These are phyloP conservation scores for Hippophae tibetana DNA, from an alignment of 306 rosid species.

Conservation along the genomic window DNA sequence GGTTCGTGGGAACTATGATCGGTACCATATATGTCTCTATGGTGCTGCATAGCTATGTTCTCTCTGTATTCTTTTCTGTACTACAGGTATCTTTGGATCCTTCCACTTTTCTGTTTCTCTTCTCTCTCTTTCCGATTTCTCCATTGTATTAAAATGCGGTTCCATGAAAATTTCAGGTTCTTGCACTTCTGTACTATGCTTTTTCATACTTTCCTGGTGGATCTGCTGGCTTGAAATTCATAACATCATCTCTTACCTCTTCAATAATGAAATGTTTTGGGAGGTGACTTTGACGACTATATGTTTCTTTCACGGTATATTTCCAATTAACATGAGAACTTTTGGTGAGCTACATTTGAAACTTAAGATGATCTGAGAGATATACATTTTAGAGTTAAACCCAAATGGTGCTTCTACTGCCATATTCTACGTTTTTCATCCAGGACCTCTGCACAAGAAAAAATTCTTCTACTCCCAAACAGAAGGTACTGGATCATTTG, in stretches of 20 bases:
- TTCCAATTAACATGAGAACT: constrained; percentile 26
- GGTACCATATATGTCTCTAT: constrained; percentile 90
- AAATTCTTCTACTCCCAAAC: no score
- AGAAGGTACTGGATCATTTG: no score
- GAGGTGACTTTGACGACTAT: constrained; percentile 44
- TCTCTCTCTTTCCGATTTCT: neutral
- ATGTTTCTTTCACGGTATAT: constrained; percentile 35
- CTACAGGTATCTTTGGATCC: constrained; percentile 55
- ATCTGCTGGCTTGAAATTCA: constrained; percentile 74
- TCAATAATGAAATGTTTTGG: constrained; percentile 66
- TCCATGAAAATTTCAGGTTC: constrained; percentile 47
- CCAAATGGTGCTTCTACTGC: neutral
- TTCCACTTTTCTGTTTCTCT: constrained; percentile 7
- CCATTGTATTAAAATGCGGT: constrained; percentile 8
- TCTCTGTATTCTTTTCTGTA: constrained; percentile 80
- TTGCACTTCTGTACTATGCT: constrained; percentile 72
- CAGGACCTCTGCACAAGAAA: no score
- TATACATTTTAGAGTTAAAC: constrained; percentile 14
- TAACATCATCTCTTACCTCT: constrained; percentile 63
- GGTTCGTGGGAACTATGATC: constrained; percentile 70
- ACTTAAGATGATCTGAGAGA: constrained; percentile 22
- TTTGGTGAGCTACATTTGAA: constrained; percentile 20
- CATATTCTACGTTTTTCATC: neutral
- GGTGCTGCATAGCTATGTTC: constrained; percentile 84
- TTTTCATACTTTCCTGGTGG: constrained; percentile 93